Conservation (phyloP, 768 basidiomycete genomes). For the Psilocybe cyanescens region DNA sequence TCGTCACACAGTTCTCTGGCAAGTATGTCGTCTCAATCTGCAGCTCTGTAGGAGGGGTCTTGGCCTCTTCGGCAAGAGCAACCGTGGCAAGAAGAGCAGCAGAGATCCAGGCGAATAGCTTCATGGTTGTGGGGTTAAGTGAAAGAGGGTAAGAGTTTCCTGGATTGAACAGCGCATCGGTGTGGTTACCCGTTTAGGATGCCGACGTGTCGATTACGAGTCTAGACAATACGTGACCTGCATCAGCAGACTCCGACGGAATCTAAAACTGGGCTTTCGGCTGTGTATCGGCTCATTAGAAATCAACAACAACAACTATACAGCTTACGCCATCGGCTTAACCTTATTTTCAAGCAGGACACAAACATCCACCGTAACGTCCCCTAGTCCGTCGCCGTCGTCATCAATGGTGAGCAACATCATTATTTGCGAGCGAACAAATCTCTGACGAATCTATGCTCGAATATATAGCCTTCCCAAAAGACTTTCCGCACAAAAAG, state of each 20-base stretch:
- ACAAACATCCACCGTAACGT: slow-evolving; percentile 28
- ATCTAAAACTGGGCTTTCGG: neutral
- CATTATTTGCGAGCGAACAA: slow-evolving; percentile 5
- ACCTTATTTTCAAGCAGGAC: slow-evolving; percentile 35
- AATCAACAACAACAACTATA: slow-evolving; percentile 31
- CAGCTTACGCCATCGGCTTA: slow-evolving; percentile 31
- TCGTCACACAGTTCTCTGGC: slow-evolving; percentile 59
- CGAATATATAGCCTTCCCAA: slow-evolving; percentile 86
- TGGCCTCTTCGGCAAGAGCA: slow-evolving; percentile 36
- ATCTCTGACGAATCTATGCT: slow-evolving; percentile 3
- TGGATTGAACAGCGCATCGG: neutral
- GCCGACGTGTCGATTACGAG: slow-evolving; percentile 15
- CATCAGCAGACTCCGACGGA: neutral
- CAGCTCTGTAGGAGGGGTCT: slow-evolving; percentile 53
- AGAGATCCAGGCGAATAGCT: slow-evolving; percentile 51
- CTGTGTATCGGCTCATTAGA: neutral
- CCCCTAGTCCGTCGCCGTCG: slow-evolving; percentile 37
- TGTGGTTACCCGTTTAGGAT: neutral
- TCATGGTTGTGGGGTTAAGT: slow-evolving; percentile 40
- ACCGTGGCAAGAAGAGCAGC: slow-evolving; percentile 49
- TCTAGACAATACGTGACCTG: neutral
- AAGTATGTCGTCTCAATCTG: slow-evolving; percentile 61
- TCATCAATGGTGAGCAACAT: slow-evolving; percentile 51
- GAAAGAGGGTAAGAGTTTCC: neutral
- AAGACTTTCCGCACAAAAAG: slow-evolving; percentile 98